Percentiles rank a stretch among this genome's conserved stretches.
These are phyloP conservation scores for Lineolata rhizophorae DNA, from an alignment of 495 filamentous ascomycete genomes.

Conservation along the genomic window DNA sequence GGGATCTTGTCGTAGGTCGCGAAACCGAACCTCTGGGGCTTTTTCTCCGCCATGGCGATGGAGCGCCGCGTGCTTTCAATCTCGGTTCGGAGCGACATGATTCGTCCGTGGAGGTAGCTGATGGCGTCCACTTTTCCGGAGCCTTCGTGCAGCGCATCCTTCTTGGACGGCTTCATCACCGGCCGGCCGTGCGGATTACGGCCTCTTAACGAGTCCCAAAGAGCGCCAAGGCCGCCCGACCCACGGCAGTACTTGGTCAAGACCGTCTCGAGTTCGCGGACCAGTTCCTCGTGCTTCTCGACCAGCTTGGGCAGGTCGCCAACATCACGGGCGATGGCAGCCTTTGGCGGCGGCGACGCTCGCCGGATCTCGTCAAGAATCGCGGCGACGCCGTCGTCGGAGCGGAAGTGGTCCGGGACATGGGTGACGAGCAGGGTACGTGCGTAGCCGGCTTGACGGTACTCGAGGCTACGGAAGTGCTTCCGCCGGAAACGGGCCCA, in stretches of 20 bases:
- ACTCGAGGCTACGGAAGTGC: constrained; percentile 77
- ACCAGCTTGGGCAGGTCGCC: constrained; percentile 70
- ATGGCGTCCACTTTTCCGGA: constrained; percentile 72
- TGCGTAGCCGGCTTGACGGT: constrained; percentile 70
- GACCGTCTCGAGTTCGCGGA: constrained; percentile 59
- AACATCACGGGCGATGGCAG: constrained; percentile 75
- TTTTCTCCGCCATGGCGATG: constrained; percentile 61
- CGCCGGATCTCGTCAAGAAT: constrained; percentile 57
- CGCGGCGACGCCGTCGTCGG: constrained; percentile 68
- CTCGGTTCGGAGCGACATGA: constrained; percentile 58
- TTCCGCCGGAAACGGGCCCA: constrained; percentile 45
- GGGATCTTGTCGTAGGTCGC: constrained; percentile 76
- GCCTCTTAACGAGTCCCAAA: no score
- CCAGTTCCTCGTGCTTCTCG: constrained; percentile 58
- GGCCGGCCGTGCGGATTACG: constrained; percentile 66
- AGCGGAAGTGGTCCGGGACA: constrained; percentile 47
- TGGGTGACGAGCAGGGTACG: constrained; percentile 84
- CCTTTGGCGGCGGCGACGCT: constrained; percentile 51
- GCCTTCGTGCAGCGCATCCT: constrained; percentile 29
- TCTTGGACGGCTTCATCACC: constrained; percentile 34
- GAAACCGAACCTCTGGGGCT: no score
- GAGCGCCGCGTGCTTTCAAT: constrained; percentile 63
- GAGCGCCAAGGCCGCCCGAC: constrained; percentile 56
- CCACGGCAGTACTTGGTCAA: constrained; percentile 79
- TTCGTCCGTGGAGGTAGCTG: constrained; percentile 72